These are phyloP conservation scores for Aeschynomene evenia DNA, from an alignment of 306 rosid genomes.

Conservation along the genomic window DNA sequence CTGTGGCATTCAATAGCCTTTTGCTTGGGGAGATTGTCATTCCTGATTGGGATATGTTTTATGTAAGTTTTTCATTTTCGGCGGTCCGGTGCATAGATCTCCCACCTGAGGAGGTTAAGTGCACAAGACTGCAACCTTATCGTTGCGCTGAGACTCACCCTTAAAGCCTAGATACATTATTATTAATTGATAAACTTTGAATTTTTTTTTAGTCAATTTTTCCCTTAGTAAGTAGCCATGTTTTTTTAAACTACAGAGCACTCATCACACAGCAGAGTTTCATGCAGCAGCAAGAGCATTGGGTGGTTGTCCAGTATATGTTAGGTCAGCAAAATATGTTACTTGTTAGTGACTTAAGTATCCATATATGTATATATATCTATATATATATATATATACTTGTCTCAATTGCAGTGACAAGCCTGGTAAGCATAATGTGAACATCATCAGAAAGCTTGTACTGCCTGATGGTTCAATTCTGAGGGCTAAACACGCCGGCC, in stretches of 20 bases:
- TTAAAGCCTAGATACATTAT: too few species aligned
- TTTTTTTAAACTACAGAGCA: slow-evolving; percentile 47
- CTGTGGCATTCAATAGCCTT: slow-evolving; percentile 61
- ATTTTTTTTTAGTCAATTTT: too few species aligned
- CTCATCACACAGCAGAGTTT: slow-evolving; percentile 67
- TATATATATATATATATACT: too few species aligned
- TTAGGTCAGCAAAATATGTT: slow-evolving; percentile 45
- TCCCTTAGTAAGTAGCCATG: too few species aligned
- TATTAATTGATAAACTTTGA: too few species aligned
- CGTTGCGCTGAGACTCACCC: too few species aligned
- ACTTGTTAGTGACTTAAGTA: too few species aligned
- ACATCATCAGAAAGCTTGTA: slow-evolving; percentile 61
- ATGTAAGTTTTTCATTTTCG: too few species aligned
- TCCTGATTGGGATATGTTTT: slow-evolving; percentile 87
- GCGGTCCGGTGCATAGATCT: too few species aligned
- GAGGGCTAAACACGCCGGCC: slow-evolving; percentile 63
- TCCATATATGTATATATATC: too few species aligned
- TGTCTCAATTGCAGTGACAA: slow-evolving; percentile 55
- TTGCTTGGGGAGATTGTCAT: slow-evolving; percentile 57
- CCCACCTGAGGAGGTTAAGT: too few species aligned
- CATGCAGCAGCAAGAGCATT: slow-evolving; percentile 89
- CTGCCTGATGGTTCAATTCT: slow-evolving; percentile 68
- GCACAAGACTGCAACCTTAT: too few species aligned
- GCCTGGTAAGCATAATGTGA: slow-evolving; percentile 61
- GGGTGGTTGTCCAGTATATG: slow-evolving; percentile 73